Percentiles rank a stretch among this genome's conserved stretches.
These are phyloP conservation scores for Cyclostephanos invisitatus DNA, from an alignment of 108 stramenopile species.

Conservation along the genomic window DNA sequence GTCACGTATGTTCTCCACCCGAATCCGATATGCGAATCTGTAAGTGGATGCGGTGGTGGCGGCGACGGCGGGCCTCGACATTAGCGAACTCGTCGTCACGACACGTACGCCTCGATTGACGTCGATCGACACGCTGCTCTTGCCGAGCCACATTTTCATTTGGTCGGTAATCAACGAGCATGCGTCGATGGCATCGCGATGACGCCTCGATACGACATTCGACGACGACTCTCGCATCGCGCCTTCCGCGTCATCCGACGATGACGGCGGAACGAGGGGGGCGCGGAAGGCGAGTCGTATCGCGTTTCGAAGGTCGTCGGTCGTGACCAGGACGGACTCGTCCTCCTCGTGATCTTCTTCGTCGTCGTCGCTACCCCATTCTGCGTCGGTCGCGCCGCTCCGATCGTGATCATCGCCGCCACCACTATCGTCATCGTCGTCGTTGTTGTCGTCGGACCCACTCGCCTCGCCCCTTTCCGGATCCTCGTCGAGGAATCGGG, in stretches of 20 bases:
- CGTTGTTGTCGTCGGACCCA: too few relatives aligned
- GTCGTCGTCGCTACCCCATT: constrained; percentile 11
- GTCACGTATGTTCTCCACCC: constrained; percentile 48
- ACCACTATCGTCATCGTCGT: too few relatives aligned
- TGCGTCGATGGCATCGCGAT: constrained; percentile 48
- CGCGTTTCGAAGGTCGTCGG: constrained; percentile 37
- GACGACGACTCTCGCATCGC: not conserved
- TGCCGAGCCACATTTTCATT: constrained; percentile 24
- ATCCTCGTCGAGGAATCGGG: constrained; percentile 45
- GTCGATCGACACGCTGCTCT: constrained; percentile 41
- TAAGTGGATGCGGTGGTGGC: constrained; percentile 1
- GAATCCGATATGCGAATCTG: constrained; percentile 46
- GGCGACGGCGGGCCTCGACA: constrained; percentile 8
- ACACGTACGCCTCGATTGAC: constrained; percentile 34
- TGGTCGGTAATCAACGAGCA: constrained; percentile 36
- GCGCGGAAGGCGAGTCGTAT: constrained; percentile 47
- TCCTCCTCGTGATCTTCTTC: constrained; percentile 10
- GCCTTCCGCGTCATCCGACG: constrained; percentile 11
- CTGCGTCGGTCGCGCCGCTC: not conserved
- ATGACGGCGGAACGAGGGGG: constrained; percentile 23
- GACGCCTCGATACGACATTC: constrained; percentile 28
- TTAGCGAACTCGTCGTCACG: constrained; percentile 37
- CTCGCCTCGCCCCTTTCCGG: constrained; percentile 31
- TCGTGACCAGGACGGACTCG: constrained; percentile 29
- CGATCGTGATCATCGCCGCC: not conserved